Conservation (phyloP, 2,329 filamentous ascomycete species). For the Arachnomyces sp. region DNA sequence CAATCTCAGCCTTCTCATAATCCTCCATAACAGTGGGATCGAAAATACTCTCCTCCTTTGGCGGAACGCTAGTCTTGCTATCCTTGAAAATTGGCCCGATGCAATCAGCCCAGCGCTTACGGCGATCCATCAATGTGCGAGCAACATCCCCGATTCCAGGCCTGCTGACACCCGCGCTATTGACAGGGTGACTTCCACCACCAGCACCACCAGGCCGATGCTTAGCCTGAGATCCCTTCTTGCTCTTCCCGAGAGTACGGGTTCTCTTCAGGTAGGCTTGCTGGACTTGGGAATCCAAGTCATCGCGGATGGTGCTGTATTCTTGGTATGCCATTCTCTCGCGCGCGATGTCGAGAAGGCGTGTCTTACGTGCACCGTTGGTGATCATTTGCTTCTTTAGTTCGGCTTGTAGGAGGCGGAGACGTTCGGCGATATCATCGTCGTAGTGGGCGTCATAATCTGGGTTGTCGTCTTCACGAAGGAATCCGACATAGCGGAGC, state of each 20-base stretch:
- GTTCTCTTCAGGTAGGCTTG: conserved; percentile 93
- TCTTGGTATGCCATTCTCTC: conserved; percentile 95
- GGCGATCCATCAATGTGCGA: conserved; percentile 83
- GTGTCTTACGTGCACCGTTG: conserved; percentile 84
- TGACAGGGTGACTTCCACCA: conserved; percentile 54
- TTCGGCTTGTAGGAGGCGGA: conserved; percentile 75
- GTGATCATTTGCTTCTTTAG: conserved; percentile 74
- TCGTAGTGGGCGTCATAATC: conserved; percentile 88
- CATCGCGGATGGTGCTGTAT: conserved; percentile 92
- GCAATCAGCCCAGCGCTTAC: conserved; percentile 79
- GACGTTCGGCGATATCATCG: conserved; percentile 83
- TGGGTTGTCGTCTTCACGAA: conserved; percentile 59
- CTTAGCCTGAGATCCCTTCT: conserved; percentile 66
- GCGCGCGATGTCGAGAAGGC: conserved; percentile 76
- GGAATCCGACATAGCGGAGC: conserved; percentile 79
- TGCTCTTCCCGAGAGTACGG: conserved; percentile 85
- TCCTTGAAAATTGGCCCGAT: conserved; percentile 87
- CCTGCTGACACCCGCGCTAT: conserved; percentile 37
- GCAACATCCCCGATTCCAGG: conserved; percentile 77
- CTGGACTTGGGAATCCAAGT: conserved; percentile 90
- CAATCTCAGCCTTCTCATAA: conserved; percentile 65
- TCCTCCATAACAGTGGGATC: conserved; percentile 62
- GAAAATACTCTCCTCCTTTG: conserved; percentile 64
- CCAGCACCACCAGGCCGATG: conserved; percentile 57
- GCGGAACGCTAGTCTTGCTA: conserved; percentile 66